These are phyloP conservation scores for Phytophthora brassicae DNA, from an alignment of 352 stramenopile genomes.

Conservation along the genomic window DNA sequence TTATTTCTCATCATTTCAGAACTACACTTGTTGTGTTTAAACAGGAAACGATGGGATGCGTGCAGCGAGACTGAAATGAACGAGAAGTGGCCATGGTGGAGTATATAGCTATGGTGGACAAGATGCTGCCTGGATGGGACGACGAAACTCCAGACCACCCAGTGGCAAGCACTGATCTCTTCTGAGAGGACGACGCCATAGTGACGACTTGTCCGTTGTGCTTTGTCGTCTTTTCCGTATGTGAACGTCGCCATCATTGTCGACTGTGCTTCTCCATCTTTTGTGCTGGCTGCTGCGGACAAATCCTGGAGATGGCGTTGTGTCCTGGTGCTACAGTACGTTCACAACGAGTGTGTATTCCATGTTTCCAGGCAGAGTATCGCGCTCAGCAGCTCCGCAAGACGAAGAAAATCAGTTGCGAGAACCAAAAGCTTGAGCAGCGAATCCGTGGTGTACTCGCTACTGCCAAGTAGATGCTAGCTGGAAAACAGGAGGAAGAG, in stretches of 20 bases:
- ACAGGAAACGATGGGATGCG: conserved; percentile 68
- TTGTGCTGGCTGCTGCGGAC: conserved; percentile 52
- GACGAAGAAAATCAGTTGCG: conserved; percentile 49
- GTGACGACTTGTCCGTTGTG: conserved; percentile 51
- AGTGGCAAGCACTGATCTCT: conserved; percentile 47
- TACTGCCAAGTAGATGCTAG: conserved; percentile 38
- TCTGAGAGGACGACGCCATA: conserved; percentile 63
- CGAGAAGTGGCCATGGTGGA: conserved; percentile 51
- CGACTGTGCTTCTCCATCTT: conserved; percentile 77
- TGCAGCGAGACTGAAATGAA: conserved; percentile 37
- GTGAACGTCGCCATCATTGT: conserved; percentile 65
- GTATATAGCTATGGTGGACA: conserved; percentile 61
- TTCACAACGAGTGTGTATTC: conserved; percentile 52
- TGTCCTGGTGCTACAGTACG: conserved; percentile 63
- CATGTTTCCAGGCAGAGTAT: conserved; percentile 56
- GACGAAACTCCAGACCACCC: conserved; percentile 47
- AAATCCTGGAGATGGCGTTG: conserved; percentile 53
- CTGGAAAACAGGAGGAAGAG: conserved; percentile 41
- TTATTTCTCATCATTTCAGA: too few relatives aligned
- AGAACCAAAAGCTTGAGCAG: conserved; percentile 68
- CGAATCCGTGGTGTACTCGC: conserved; percentile 44
- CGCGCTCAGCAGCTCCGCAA: conserved; percentile 50
- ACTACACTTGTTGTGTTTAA: background rate
- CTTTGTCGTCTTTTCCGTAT: conserved; percentile 40
- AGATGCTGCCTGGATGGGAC: conserved; percentile 69